Conservation (phyloP, 2,329 filamentous ascomycete species). For the Fusarium sp. region DNA sequence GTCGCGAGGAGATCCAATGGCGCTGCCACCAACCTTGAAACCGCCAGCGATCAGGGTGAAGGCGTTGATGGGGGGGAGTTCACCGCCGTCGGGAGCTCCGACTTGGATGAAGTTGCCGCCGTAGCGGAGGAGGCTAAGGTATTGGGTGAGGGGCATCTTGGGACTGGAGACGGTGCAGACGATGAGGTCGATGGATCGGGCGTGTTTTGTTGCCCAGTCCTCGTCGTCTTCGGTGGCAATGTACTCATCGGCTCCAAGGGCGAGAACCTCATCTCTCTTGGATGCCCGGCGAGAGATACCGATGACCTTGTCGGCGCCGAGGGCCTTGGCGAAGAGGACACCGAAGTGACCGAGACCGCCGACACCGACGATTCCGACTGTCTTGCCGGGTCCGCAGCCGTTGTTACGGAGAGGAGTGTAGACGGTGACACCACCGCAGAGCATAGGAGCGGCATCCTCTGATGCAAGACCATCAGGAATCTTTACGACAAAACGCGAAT, state of each 20-base stretch:
- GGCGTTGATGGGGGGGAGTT: conserved; percentile 38
- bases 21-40: conserved; percentile 55
- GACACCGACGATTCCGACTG: conserved; percentile 70
- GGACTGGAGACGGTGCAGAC: conserved; percentile 62
- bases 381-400: conserved; percentile 70
- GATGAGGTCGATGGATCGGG: conserved; percentile 62
- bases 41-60: conserved; percentile 36
- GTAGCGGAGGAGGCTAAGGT: conserved; percentile 65
- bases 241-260: conserved; percentile 63
- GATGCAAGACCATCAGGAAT: conserved; percentile 53
- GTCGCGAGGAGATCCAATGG: conserved; percentile 60
- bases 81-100: conserved; percentile 48
- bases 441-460: conserved; percentile 64
- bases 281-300: conserved; percentile 61
- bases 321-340: conserved; percentile 70
- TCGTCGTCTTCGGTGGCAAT: conserved; percentile 55
- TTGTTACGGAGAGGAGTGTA: conserved; percentile 68
- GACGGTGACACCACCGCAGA: conserved; percentile 73
- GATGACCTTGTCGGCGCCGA: conserved; percentile 67
- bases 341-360: conserved; percentile 74
- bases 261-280: conserved; percentile 62
- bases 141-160: conserved; percentile 67
- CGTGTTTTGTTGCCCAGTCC: conserved; percentile 62
- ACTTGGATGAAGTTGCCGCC: conserved; percentile 71
- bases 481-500: conserved; percentile 57